Evolutionary conservation across 192 early-diverging fungal species (phyloP).

Genomic region (Rhizophlyctis rosea): DNA sequence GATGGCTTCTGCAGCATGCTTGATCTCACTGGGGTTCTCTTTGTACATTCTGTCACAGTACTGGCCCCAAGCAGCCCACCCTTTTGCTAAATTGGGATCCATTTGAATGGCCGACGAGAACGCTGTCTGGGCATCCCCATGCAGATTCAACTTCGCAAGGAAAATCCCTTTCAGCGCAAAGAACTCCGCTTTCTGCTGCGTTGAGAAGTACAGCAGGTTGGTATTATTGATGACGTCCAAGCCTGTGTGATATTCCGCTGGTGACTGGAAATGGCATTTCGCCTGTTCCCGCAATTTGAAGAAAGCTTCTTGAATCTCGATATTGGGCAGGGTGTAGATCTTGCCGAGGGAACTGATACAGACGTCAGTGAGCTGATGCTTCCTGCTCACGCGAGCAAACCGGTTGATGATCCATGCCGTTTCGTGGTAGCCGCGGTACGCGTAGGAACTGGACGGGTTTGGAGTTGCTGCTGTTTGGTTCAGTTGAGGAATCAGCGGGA

Average conservation of each 20-base stretch:
- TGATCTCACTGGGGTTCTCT: slow-evolving; percentile 76
- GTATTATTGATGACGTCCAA: slow-evolving; percentile 99
- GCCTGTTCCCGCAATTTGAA: slow-evolving; percentile 93
- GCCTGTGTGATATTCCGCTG: slow-evolving; percentile 83
- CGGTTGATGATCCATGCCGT: slow-evolving; percentile 99
- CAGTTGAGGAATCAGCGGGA: slow-evolving; percentile 69
- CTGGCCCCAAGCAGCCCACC: slow-evolving; percentile 95
- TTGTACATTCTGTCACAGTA: slow-evolving; percentile 93
- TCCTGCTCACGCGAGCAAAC: slow-evolving; percentile 94
- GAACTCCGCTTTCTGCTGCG: slow-evolving; percentile 94
- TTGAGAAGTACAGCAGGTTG: slow-evolving; percentile 92
- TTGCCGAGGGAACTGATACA: slow-evolving; percentile 83
- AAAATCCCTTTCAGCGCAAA: slow-evolving; percentile 96
- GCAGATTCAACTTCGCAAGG: slow-evolving; percentile 79
- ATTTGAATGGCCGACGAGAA: slow-evolving; percentile 89
- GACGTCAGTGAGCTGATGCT: slow-evolving; percentile 93
- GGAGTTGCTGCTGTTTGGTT: slow-evolving; percentile 26
- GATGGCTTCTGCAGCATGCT: slow-evolving; percentile 82
- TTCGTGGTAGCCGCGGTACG: slow-evolving; percentile 98
- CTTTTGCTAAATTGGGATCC: slow-evolving; percentile 84
- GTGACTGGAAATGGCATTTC: slow-evolving; percentile 92
- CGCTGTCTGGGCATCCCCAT: slow-evolving; percentile 83
- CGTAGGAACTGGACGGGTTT: slow-evolving; percentile 73
- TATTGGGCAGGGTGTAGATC: slow-evolving; percentile 99
- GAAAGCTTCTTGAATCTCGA: slow-evolving; percentile 99